Evolutionary conservation across 805 yeast genomes (phyloP), one percentile per base, ranked within the genome.

Genomic region (Suhomyces pyralidae): DNA sequence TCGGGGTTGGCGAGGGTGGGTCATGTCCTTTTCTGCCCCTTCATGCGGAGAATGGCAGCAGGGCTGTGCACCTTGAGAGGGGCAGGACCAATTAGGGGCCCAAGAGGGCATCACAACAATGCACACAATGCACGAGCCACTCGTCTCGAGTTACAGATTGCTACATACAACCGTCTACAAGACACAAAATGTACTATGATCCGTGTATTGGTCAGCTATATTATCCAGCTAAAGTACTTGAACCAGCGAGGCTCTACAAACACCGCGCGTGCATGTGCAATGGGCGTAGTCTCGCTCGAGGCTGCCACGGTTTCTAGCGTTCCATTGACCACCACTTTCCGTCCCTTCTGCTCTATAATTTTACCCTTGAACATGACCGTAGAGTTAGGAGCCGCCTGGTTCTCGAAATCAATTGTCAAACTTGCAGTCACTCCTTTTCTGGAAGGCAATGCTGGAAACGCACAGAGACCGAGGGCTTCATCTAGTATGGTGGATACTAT

Each of bases 161-260:
- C 36, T 32, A 32, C 34, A 30, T 30, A 30, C 17, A 32, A 32
- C 36, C 9, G 17, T 32, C 17, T 32, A 32, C 36, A 32, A 6
- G 9, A 7, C 36, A 32, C 36, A 32, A 14, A 32, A 32, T 9
- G 17, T n/a, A 32, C 36, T 6, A 32, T n/a, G 24, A 34, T 46
- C 45, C 45, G 73, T 55, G 36, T 32, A 32, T 32, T 32, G 36
- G 36, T 32, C 36, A 32, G 4, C 42, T 38, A 38, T 19, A 38
- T 17, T 15, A 45, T 5, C 79, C 79, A 76, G n/a, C 66, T 64
- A 50, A 89, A 70, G 62, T 83, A 88, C 62, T 82, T 86, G 70
- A 89, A 89, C 96, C 97, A 90, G 60, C 77, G 84, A 3, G 97
- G 97, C 63, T 90, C 96, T 2, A 90, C 94, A 55, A 90, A 73